Base-by-base conservation (phyloP, 768 basidiomycete genomes). In the Naematelia aurantialba region DNA sequence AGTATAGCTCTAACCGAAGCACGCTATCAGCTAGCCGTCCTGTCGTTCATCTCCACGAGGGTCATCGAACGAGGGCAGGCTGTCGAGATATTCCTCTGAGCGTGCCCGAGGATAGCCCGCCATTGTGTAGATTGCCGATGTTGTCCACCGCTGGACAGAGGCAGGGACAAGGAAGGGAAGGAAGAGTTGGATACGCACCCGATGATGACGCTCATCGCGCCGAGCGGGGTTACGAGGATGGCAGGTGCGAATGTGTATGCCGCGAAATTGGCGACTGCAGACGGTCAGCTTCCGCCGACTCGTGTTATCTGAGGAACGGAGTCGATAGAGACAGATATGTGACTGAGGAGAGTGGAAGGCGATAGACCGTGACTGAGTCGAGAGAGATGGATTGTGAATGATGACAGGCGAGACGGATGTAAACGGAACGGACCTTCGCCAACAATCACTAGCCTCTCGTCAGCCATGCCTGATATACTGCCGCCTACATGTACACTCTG, bases 191-290 rank as follows among this genome's bases (percentile, higher is more conserved):
- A 5, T 3, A 79, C 86, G 60, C 68, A 94, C 93, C 94, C 96
- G 60, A 99, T 89, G 63, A 99, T 83, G 12, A 99, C 96, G 75
- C 90, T 93, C 45, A 96, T 81, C 21, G 94, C 92, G 55, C 96
- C 96, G n/a, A 99, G 79, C 0, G 96, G 96, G 0, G 94, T 97
- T n/a, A 99, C 92, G 56, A 99, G 82, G 72, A 97, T 93, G 67
- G 96, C 90, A 61, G 94, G 96, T 1, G 96, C 96, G 68, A 97
- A 99, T 0, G 91, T 89, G 75, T 97, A 97, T 5, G 94, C 94
- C 5, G 93, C 91, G 78, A 98, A 98, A 79, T 82, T 82, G 48
- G 80, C 80, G 26, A 81, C 80, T 81, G 63, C 2, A 26, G 14
- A 42, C 17, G 11, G 11, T 25, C 12, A 50, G 12, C 24, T 47